phyloP scores from a whole-genome alignment of 345 rosid genomes.

The Mercurialis annua region DNA sequence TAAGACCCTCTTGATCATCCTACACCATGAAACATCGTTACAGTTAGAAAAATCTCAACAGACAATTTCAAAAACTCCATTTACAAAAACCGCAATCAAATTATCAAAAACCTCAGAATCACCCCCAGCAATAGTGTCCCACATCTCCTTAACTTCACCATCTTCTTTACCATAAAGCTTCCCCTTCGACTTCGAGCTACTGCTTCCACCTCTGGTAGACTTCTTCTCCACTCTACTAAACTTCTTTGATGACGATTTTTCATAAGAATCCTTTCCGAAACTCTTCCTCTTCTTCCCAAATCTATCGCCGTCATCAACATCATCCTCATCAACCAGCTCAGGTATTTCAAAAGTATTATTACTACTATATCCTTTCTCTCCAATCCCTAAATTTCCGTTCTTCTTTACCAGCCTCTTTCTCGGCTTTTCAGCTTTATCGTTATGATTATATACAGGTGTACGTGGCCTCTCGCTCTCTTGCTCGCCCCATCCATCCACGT shows the following conservation, averaged over 20 bases:
- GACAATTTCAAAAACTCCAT: slow-evolving; percentile 8
- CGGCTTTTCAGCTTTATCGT: slow-evolving; percentile 65
- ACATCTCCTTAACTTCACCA: slow-evolving; percentile 85
- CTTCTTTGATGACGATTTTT: slow-evolving; percentile 57
- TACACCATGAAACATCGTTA: slow-evolving; percentile 20
- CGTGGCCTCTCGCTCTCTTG: slow-evolving; percentile 52
- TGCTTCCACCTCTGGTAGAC: slow-evolving; percentile 35
- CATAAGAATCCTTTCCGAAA: slow-evolving; percentile 32
- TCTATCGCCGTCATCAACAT: slow-evolving; percentile 28
- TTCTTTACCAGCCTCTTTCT: slow-evolving; percentile 86
- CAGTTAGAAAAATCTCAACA: background rate
- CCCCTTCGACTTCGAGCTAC: slow-evolving; percentile 34
- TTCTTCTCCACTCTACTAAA: slow-evolving; percentile 36
- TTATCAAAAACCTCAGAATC: slow-evolving; percentile 69
- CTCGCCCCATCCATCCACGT: slow-evolving; percentile 48
- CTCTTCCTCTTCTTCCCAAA: slow-evolving; percentile 56
- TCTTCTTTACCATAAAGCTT: slow-evolving; percentile 45
- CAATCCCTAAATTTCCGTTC: slow-evolving; percentile 31
- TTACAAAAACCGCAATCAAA: background rate
- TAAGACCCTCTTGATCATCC: slow-evolving; percentile 87
- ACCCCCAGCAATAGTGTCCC: slow-evolving; percentile 81
- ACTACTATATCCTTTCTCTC: slow-evolving; percentile 20
- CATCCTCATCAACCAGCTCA: slow-evolving; percentile 60
- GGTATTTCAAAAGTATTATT: slow-evolving; percentile 31
- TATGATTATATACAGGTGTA: slow-evolving; percentile 63